Conservation (phyloP, 257 asterid genomes). For the Nicotiana undulata region DNA sequence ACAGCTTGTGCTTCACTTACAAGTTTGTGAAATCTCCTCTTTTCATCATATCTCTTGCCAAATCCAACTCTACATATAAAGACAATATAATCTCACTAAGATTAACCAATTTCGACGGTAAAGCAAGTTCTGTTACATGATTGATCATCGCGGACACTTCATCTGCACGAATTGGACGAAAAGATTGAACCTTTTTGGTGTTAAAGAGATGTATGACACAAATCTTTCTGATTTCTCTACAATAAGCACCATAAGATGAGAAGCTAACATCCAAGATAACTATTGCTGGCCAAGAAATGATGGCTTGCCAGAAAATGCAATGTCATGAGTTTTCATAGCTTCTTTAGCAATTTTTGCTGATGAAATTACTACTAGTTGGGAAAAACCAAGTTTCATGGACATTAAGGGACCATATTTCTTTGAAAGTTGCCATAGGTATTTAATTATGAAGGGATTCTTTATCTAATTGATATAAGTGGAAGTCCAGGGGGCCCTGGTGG, state of each 20-base stretch:
- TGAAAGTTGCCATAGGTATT: conserved; percentile 17
- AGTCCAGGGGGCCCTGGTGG: conserved; percentile 20
- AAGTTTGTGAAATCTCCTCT: not conserved
- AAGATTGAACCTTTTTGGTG: not conserved
- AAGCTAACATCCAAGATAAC: conserved; percentile 19
- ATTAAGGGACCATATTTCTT: conserved; percentile 23
- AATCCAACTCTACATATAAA: not conserved
- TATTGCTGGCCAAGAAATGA: not conserved
- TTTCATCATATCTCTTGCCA: not conserved
- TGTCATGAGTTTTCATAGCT: conserved; percentile 14
- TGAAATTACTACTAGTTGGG: conserved; percentile 17
- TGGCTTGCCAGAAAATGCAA: conserved; percentile 16
- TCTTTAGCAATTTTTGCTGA: conserved; percentile 20
- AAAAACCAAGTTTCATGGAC: conserved; percentile 17
- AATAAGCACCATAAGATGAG: conserved; percentile 16
- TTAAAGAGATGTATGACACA: conserved; percentile 19
- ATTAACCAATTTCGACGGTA: not conserved
- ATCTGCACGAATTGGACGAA: not conserved
- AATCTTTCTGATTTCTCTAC: conserved; percentile 14
- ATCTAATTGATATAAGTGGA: conserved; percentile 17
- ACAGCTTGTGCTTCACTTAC: not conserved
- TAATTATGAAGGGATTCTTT: not conserved
- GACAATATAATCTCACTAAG: not conserved
- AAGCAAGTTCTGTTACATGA: not conserved
- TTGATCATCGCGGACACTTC: not conserved